Conservation (phyloP, 768 basidiomycete genomes). For the Neoboletus subvelutipes region DNA sequence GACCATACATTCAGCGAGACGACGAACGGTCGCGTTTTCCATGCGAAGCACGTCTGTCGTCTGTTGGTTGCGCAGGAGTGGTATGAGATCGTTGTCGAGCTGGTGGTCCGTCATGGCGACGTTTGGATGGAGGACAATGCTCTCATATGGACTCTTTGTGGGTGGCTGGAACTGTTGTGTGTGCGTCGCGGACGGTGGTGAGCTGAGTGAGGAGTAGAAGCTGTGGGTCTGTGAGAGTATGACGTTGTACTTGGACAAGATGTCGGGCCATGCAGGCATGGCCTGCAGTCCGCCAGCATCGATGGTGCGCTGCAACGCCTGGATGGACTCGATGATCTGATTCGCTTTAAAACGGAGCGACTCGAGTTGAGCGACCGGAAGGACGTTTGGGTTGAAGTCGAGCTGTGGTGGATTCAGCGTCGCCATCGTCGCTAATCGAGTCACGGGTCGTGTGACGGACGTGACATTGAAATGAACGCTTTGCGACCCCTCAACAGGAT, state of each 20-base stretch:
- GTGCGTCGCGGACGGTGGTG: conserved; percentile 32
- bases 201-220: conserved; percentile 62
- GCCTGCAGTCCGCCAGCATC: conserved; percentile 52
- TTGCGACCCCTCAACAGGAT: not conserved
- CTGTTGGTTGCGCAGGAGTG: conserved; percentile 76
- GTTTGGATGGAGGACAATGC: conserved; percentile 67
- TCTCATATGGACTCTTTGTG: conserved; percentile 48
- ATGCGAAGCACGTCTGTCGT: conserved; percentile 70
- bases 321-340: conserved; percentile 78
- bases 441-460: conserved; percentile 19
- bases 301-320: conserved; percentile 60
- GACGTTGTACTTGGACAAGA: conserved; percentile 82
- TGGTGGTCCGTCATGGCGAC: conserved; percentile 58
- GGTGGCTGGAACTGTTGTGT: conserved; percentile 12
- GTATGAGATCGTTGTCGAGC: conserved; percentile 71
- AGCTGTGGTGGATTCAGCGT: not conserved
- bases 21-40: conserved; percentile 71
- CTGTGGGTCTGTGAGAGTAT: conserved; percentile 81
- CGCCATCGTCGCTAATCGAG: conserved; percentile 6
- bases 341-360: conserved; percentile 74
- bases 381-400: conserved; percentile 31
- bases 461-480: conserved; percentile 11
- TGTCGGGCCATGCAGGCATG: conserved; percentile 87
- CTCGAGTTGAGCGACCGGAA: conserved; percentile 71
- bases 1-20: conserved; percentile 64